These are phyloP conservation scores for Dactylella cylindrospora DNA, from an alignment of 2,329 filamentous ascomycete species.

Conservation along the genomic window DNA sequence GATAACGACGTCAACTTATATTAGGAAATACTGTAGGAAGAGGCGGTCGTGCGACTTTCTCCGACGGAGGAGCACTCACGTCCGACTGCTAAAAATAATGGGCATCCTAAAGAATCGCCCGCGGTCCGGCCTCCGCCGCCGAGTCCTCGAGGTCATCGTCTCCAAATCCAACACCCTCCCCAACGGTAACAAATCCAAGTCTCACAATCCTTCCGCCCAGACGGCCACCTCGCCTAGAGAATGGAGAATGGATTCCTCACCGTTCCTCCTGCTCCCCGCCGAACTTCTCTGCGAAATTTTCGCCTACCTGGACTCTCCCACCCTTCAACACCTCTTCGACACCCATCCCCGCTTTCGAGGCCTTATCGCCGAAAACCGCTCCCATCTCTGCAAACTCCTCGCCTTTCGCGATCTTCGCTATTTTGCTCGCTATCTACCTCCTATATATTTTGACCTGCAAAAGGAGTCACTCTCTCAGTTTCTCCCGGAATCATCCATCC, in stretches of 20 bases:
- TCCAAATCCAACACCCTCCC: constrained; percentile 12
- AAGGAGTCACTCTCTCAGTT: constrained; percentile 18
- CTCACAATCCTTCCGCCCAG: background rate
- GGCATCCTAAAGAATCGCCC: constrained; percentile 35
- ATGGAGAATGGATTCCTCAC: background rate
- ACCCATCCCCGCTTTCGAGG: constrained; percentile 29
- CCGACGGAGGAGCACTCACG: too few relatives aligned
- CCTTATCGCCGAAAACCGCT: constrained; percentile 28
- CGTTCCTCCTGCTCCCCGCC: constrained; percentile 29
- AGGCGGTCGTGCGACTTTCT: too few relatives aligned
- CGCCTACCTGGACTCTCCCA: constrained; percentile 19
- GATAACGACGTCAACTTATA: too few relatives aligned
- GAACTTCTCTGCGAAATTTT: constrained; percentile 35
- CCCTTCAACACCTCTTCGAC: constrained; percentile 18
- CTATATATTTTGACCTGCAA: constrained; percentile 27
- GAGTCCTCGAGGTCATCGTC: constrained; percentile 14
- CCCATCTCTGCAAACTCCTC: constrained; percentile 28
- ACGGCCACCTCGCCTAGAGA: background rate
- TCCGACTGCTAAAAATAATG: constrained; percentile 4
- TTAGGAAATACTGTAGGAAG: too few relatives aligned
- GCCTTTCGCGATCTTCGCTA: constrained; percentile 29
- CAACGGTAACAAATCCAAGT: background rate
- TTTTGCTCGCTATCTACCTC: constrained; percentile 25
- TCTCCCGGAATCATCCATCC: background rate
- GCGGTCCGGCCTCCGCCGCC: constrained; percentile 19